Base-by-base conservation (phyloP, 495 filamentous ascomycete genomes). In the Glarea lozoyensis region DNA sequence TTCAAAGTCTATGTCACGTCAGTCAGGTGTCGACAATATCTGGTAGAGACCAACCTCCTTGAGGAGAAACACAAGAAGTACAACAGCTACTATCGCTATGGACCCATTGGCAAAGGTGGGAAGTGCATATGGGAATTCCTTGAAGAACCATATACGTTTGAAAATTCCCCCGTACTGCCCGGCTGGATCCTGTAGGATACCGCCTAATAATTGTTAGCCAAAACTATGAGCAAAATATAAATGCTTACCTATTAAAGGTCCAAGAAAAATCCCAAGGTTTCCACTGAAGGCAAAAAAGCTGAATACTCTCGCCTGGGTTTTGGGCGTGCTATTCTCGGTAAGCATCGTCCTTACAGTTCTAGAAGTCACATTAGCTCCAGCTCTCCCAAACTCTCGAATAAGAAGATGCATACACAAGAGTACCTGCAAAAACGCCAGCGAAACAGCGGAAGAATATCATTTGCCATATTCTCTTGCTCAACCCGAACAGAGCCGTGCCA, bases 261-360 rank as follows among this genome's bases (percentile, higher is more conserved):
- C 82, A 3, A 82, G 25, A 49, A 83, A 73, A 18, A 85, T 75
- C n/a, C 82, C 82, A 15, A 85, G 2, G 50, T 86, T 84, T 18
- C 76, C 71, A 3, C 64, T 62, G 48, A 87, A 82, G 15, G 80
- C 76, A 52, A 85, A 87, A 65, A 75, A 82, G 51, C 76, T 78
- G 57, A 87, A 87, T 10, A 79, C 76, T 18, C 68, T 59, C 1
- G 82, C 82, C 56, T 85, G 80, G 1, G 76, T 83, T 53, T 67
- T 69, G 18, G 67, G 56, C 4, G 78, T 81, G 60, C 73, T 79
- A 54, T 77, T 76, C 61, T 86, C 82, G 24, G 75, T 69, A 38
- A 86, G 67, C 78, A 85, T 84, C 20, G 81, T 73, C 13, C 82
- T 71, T 37, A 86, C 70, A 10, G 80, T 85, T n/a, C n/a, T n/a